phyloP scores from a whole-genome alignment of 768 basidiomycete species.

The Pleurotus giganteus region DNA sequence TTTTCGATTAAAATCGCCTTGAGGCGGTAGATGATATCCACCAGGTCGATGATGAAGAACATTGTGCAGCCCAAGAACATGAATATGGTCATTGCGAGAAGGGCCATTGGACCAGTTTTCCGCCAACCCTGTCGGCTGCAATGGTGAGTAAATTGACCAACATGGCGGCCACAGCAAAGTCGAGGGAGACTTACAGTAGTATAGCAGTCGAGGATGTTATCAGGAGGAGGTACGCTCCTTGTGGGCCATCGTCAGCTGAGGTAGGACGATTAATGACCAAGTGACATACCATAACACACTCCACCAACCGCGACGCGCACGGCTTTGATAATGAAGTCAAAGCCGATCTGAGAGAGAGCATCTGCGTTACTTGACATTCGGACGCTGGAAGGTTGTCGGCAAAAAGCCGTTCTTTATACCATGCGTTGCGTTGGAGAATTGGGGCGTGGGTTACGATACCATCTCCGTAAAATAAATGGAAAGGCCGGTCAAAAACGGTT shows the following conservation, averaged over 20 bases:
- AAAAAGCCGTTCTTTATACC: no score
- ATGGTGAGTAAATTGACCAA: no score
- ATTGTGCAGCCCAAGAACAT: slow-evolving; percentile 26
- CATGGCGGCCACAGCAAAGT: background rate
- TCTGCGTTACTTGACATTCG: slow-evolving; percentile 8
- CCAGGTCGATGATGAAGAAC: slow-evolving; percentile 24
- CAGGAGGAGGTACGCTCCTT: slow-evolving; percentile 16
- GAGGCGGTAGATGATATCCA: slow-evolving; percentile 25
- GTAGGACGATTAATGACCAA: background rate
- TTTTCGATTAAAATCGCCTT: slow-evolving; percentile 23
- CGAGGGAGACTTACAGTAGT: slow-evolving; percentile 10
- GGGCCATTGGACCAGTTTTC: slow-evolving; percentile 15
- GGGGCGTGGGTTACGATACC: no score
- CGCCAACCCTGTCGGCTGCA: slow-evolving; percentile 18
- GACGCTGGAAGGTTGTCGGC: background rate
- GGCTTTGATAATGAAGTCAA: slow-evolving; percentile 16
- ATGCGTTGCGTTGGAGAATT: no score
- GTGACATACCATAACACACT: slow-evolving; percentile 15
- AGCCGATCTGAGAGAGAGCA: slow-evolving; percentile 13
- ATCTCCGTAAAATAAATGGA: no score
- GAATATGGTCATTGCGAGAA: slow-evolving; percentile 21
- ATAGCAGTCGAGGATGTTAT: slow-evolving; percentile 16
- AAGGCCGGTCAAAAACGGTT: no score
- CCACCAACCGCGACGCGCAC: slow-evolving; percentile 16
- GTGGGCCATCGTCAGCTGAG: background rate